Percentiles rank a stretch among this genome's conserved stretches.
Evolutionary conservation across 2,329 filamentous ascomycete species (phyloP).

Genomic region (Ophiostoma piceae): DNA sequence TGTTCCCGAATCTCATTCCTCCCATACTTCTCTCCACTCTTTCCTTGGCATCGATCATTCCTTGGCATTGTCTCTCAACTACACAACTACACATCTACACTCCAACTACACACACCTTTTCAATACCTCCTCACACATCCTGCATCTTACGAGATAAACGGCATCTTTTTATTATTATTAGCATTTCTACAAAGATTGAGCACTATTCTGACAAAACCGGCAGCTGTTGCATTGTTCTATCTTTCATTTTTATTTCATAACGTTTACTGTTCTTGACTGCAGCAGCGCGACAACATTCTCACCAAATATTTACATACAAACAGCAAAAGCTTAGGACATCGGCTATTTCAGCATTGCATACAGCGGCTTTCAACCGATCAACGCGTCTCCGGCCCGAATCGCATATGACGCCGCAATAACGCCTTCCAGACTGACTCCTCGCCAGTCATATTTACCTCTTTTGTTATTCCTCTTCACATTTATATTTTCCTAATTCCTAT

Average conservation of each 20-base stretch:
- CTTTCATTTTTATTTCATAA: too few species aligned
- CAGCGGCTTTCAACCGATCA: neutral
- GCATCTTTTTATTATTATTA: neutral
- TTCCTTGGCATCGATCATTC: neutral
- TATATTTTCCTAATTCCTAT: neutral
- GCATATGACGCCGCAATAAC: neutral
- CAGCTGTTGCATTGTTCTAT: neutral
- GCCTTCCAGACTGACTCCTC: neutral
- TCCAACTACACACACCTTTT: neutral
- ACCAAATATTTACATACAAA: neutral
- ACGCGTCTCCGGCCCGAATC: slow-evolving; percentile 6
- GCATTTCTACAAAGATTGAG: neutral
- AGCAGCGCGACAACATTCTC: neutral
- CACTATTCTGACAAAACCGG: neutral
- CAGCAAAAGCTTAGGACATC: neutral
- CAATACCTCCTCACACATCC: neutral
- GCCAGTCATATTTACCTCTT: neutral
- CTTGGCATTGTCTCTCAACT: slow-evolving; percentile 8
- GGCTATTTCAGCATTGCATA: neutral
- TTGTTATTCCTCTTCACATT: neutral
- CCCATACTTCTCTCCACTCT: neutral
- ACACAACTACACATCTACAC: neutral
- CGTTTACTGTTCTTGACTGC: neutral
- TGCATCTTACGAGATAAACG: neutral
- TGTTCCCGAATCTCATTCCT: neutral